phyloP scores from a whole-genome alignment of 805 yeast genomes.

The Metschnikowia anglica region DNA sequence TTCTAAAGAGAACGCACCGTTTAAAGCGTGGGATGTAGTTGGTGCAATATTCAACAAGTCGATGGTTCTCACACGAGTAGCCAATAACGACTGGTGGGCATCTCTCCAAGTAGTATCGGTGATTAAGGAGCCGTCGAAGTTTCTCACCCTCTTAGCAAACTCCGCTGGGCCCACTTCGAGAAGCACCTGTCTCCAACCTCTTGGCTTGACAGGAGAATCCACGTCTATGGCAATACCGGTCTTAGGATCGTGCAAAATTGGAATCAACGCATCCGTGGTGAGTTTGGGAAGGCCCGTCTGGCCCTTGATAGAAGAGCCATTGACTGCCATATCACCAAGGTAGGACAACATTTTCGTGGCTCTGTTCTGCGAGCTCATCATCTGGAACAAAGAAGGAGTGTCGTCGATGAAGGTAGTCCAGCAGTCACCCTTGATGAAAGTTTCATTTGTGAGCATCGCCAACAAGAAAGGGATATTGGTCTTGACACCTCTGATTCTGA shows the following conservation, averaged over 20 bases:
- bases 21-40: slow-evolving; percentile 84
- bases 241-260: slow-evolving; percentile 60
- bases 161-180: slow-evolving; percentile 83
- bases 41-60: slow-evolving; percentile 92
- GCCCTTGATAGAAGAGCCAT: slow-evolving; percentile 94
- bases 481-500: slow-evolving; percentile 98
- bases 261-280: slow-evolving; percentile 70
- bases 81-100: slow-evolving; percentile 96
- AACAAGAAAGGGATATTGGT: slow-evolving; percentile 96
- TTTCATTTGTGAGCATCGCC: slow-evolving; percentile 85
- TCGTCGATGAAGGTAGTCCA: slow-evolving; percentile 99
- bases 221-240: slow-evolving; percentile 64
- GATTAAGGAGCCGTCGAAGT: slow-evolving; percentile 79
- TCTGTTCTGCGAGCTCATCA: slow-evolving; percentile 93
- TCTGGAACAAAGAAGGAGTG: slow-evolving; percentile 92
- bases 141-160: slow-evolving; percentile 86
- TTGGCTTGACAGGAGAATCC: slow-evolving; percentile 49
- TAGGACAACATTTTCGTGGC: slow-evolving; percentile 91
- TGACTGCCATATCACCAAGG: slow-evolving; percentile 90
- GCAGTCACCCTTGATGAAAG: slow-evolving; percentile 81
- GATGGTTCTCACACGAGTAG: slow-evolving; percentile 94
- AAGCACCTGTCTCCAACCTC: slow-evolving; percentile 91
- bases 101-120: slow-evolving; percentile 99
- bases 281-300: slow-evolving; percentile 92
- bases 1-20: slow-evolving; percentile 92